phyloP scores from a whole-genome alignment of 495 filamentous ascomycete species.

The Neurospora terricola region DNA sequence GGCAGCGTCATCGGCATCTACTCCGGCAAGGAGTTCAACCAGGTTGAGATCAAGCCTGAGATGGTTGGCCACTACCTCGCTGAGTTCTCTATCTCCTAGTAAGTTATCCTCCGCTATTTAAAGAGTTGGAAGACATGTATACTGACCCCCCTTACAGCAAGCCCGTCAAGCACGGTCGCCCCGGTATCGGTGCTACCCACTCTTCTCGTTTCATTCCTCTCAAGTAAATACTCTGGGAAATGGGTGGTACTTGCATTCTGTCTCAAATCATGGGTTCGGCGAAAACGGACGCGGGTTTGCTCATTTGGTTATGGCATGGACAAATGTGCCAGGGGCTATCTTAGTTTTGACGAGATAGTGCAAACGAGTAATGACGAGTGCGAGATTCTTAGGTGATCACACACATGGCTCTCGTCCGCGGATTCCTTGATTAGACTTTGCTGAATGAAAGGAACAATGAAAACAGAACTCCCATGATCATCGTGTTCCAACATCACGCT shows the following conservation, averaged over 20 bases:
- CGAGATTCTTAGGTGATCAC: slow-evolving; percentile 11
- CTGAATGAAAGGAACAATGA: not conserved
- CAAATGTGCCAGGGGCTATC: slow-evolving; percentile 23
- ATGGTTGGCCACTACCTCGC: slow-evolving; percentile 99
- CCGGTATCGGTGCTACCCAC: slow-evolving; percentile 99
- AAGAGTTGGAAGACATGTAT: slow-evolving; percentile 2
- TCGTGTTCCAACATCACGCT: not conserved
- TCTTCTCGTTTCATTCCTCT: slow-evolving; percentile 99
- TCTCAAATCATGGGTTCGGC: slow-evolving; percentile 29
- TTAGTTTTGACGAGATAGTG: slow-evolving; percentile 23
- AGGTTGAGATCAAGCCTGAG: slow-evolving; percentile 99
- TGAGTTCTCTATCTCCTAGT: slow-evolving; percentile 99
- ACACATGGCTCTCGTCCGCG: not conserved
- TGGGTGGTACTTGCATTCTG: slow-evolving; percentile 32
- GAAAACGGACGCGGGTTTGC: slow-evolving; percentile 31
- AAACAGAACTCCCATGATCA: not conserved
- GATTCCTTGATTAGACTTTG: not conserved
- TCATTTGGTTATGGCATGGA: slow-evolving; percentile 17
- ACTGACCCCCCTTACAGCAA: slow-evolving; percentile 56
- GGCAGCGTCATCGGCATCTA: slow-evolving; percentile 97
- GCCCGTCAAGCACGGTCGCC: slow-evolving; percentile 99
- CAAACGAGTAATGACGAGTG: slow-evolving; percentile 13
- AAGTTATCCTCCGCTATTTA: slow-evolving; percentile 34
- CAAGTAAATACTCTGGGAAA: slow-evolving; percentile 59
- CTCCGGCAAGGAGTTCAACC: slow-evolving; percentile 99